phyloP scores from a whole-genome alignment of 805 yeast species.

The Tetrapisispora fleetii region DNA sequence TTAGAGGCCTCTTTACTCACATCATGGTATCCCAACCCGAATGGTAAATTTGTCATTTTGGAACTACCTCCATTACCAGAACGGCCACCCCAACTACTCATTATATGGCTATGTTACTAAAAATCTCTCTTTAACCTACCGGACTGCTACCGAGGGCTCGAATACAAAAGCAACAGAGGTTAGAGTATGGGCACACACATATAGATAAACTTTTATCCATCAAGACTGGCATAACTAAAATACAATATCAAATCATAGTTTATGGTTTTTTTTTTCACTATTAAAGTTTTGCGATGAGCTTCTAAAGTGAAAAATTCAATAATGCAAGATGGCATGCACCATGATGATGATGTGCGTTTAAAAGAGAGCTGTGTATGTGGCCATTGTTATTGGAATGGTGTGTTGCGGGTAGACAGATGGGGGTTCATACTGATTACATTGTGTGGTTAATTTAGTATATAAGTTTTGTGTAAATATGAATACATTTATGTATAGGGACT shows the following conservation, averaged over 20 bases:
- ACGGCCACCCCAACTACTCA: slow-evolving; percentile 17
- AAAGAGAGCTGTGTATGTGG: not conserved
- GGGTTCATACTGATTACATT: no score
- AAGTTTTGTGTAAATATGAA: not conserved
- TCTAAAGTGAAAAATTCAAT: not conserved
- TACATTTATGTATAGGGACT: slow-evolving; percentile 7
- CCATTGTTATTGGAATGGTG: no score
- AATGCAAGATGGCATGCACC: no score
- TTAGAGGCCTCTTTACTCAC: slow-evolving; percentile 34
- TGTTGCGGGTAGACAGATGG: no score
- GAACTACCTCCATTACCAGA: slow-evolving; percentile 32
- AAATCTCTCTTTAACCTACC: not conserved
- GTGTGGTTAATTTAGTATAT: no score
- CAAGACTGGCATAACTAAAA: no score
- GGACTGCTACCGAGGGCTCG: not conserved
- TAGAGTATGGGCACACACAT: no score
- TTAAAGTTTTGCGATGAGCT: slow-evolving; percentile 2
- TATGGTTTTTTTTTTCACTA: not conserved
- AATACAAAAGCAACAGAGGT: no score
- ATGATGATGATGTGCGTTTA: not conserved
- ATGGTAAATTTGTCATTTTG: slow-evolving; percentile 41
- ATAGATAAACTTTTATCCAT: no score
- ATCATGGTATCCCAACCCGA: slow-evolving; percentile 62
- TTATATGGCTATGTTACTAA: not conserved
- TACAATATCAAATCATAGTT: no score